Base-by-base conservation (phyloP, 208 protist species). In the Crithidia thermophila region DNA sequence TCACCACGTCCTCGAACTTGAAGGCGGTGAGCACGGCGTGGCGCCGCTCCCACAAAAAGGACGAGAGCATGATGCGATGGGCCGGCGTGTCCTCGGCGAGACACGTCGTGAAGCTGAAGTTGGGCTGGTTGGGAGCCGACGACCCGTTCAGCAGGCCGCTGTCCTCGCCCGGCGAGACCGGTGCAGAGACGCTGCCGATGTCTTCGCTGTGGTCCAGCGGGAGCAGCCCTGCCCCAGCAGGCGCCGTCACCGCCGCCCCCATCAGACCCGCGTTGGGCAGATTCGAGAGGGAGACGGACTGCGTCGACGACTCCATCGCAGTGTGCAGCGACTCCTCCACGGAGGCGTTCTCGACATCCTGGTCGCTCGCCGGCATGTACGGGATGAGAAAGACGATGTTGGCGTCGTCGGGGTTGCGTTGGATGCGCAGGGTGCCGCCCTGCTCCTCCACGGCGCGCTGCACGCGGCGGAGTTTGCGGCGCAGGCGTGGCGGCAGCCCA, bases 11-110 rank as follows among this genome's bases (percentile, higher is more conserved):
- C 11, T 77, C 75, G 20, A 91, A 57, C 49, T 59, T 83, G 72
- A 85, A 84, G 16, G 89, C 89, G 2, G 90, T 80, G 23, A 94
- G 80, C 23, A 97, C 92, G 27, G 92, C 90, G 73, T 97, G 90
- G 47, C 86, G 90, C 1, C 85, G 82, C 60, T 94, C 83, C 90
- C 92, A 97, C 39, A 97, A 71, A 64, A 85, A 95, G 20, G 78
- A 72, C 42, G 90, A 97, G 18, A 97, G 58, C 84, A 96, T 91
- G 65, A 93, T 94, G 47, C 91, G 81, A 51, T 96, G 88, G 10
- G 85, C 84, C 39, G 91, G 77, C 4, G 67, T 84, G 71, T 94
- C 88, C 65, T 96, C 91, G 37, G 83, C 88, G 10, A 96, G 80
- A 46, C 93, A 82, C 34, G 91, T 96, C 7, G 88, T 94, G 75